Base-by-base conservation (phyloP, 2,329 filamentous ascomycete species). In the Rhynchosporium graminicola region DNA sequence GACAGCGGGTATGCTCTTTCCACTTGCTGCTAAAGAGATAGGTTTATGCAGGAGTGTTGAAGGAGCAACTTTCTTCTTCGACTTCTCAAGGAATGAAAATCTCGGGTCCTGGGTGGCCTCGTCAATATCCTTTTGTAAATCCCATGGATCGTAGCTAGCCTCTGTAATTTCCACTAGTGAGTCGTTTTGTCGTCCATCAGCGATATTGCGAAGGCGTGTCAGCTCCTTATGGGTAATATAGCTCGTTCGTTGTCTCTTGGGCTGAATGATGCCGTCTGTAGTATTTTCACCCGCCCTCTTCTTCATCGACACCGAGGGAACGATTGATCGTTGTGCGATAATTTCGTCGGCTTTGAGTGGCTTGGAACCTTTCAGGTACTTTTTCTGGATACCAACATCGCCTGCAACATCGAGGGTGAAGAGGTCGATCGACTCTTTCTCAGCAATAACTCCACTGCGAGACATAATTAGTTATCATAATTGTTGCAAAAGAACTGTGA, bases 281-380 rank as follows among this genome's bases (percentile, higher is more conserved):
- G 89, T 86, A 72, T 86, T 89, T 15, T 86, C 83, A 61, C 84
- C 84, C 8, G 85, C 74, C 57, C 94, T 87, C 79, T 98, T 99
- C 70, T 89, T 87, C 66, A 85, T 83, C 29, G 90, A 83, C 6
- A 99, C 84, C 12, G 90, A 88, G 3, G 92, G 89, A 8, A 98
- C 83, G 12, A 87, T 87, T 42, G 93, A 97, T 65, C 95, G 88
- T 72, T 88, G 83, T 36, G 89, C 87, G 70, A 99, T 87, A 67
- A 99, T 98, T 74, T 98, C 91, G 74, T 99, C 94, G 67, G 88
- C 87, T 77, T 92, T 96, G 69, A 99, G 84, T 4, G 84, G 82
- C 79, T 96, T 97, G 74, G 87, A 85, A 67, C 80, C 79, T 74
- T 88, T 89, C 65, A 85, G 81, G 70, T 86, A 82, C 73, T 87